These are phyloP conservation scores for Phytopythium aichiense DNA, from an alignment of 352 stramenopile genomes.

Conservation along the genomic window DNA sequence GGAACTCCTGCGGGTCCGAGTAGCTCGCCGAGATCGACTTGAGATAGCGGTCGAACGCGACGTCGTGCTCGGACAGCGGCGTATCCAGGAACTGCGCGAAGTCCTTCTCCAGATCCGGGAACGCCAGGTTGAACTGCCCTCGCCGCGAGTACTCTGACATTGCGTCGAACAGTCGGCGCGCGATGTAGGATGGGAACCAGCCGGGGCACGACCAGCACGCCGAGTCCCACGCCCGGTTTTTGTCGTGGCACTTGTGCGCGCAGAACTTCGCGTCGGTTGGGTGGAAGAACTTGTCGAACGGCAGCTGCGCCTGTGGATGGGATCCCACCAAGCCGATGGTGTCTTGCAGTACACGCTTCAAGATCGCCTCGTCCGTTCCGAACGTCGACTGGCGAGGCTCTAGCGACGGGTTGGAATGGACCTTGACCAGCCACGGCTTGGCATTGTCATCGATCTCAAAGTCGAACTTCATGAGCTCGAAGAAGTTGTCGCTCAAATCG, in stretches of 20 bases:
- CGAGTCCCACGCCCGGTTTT: constrained; percentile 54
- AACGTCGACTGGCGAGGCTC: constrained; percentile 39
- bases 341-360: constrained; percentile 59
- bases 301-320: constrained; percentile 47
- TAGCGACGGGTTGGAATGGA: constrained; percentile 65
- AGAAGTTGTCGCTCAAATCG: constrained; percentile 74
- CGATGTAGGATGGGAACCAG: constrained; percentile 66
- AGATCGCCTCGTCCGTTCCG: constrained; percentile 65
- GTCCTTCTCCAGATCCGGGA: constrained; percentile 56
- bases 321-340: constrained; percentile 66
- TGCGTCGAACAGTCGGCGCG: constrained; percentile 43
- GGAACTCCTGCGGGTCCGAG: constrained; percentile 34
- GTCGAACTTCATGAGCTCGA: constrained; percentile 95
- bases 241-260: constrained; percentile 56
- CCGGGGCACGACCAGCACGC: constrained; percentile 73
- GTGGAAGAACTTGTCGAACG: constrained; percentile 63
- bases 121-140: constrained; percentile 66
- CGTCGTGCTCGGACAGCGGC: constrained; percentile 54
- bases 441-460: constrained; percentile 93
- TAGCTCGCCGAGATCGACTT: constrained; percentile 55
- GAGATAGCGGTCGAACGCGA: constrained; percentile 72
- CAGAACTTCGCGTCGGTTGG: constrained; percentile 45
- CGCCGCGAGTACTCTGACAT: constrained; percentile 64
- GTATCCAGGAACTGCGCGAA: constrained; percentile 54
- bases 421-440: constrained; percentile 95